A percentile compares a stretch with the other conserved stretches of the same genome.
Conservation (phyloP, 2,329 filamentous ascomycete species). For the Fusarium sp. region DNA sequence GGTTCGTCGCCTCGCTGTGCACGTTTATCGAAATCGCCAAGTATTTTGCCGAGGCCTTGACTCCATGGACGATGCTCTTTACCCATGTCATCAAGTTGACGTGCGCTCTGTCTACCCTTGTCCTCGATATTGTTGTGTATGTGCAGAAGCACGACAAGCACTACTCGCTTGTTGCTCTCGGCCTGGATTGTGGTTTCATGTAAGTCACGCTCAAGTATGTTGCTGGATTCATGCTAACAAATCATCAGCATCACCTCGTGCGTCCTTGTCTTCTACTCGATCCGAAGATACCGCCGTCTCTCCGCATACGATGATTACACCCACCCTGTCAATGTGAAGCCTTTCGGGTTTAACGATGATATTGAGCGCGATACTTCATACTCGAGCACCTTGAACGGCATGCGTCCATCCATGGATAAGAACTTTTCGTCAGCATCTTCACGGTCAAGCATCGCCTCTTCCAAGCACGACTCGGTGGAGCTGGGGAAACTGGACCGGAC, state of each 20-base stretch:
- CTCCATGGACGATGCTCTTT: slow-evolving; percentile 66
- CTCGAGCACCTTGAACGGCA: slow-evolving; percentile 27
- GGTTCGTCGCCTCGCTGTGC: slow-evolving; percentile 60
- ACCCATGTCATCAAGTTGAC: slow-evolving; percentile 64
- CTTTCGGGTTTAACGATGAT: slow-evolving; percentile 58
- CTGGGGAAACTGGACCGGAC: slow-evolving; percentile 41
- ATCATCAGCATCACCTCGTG: slow-evolving; percentile 52
- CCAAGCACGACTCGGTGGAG: slow-evolving; percentile 37
- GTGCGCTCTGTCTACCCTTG: slow-evolving; percentile 60
- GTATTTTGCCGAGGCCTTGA: slow-evolving; percentile 62
- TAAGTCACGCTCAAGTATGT: slow-evolving; percentile 48
- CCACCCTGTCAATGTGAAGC: slow-evolving; percentile 62
- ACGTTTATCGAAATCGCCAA: slow-evolving; percentile 61
- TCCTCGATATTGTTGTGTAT: slow-evolving; percentile 65
- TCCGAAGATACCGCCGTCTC: slow-evolving; percentile 61
- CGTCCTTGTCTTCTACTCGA: slow-evolving; percentile 60
- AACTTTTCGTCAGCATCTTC: slow-evolving; percentile 43
- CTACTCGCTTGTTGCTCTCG: slow-evolving; percentile 63
- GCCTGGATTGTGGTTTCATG: slow-evolving; percentile 62
- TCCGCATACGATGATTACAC: slow-evolving; percentile 63
- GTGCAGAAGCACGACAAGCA: slow-evolving; percentile 57
- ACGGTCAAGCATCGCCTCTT: slow-evolving; percentile 48
- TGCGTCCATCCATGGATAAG: slow-evolving; percentile 45
- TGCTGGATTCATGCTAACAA: background rate
- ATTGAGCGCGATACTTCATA: slow-evolving; percentile 46